Base-by-base conservation (phyloP, 768 basidiomycete species). In the Sarcodon aspratus region DNA sequence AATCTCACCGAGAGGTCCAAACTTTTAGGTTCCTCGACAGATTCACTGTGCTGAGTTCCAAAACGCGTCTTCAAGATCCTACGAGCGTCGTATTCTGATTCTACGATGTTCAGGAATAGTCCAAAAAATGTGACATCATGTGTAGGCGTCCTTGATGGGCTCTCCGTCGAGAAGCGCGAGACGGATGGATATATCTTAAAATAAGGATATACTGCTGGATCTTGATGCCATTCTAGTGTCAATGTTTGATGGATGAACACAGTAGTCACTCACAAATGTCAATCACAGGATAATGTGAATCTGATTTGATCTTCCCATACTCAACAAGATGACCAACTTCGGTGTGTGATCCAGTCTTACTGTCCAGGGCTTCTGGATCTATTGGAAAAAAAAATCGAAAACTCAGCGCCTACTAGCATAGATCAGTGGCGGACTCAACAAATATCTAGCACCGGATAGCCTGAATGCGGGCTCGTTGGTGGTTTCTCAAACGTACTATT, bases 151-250 rank as follows among this genome's bases (percentile, higher is more conserved):
- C 7, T 31, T 12, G 46, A 27, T 15, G 9, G 2, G 17, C 8
- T 32, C 21, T n/a, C 37, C 10, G 11, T 27, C 31, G 34, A 17
- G 34, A 34, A 42, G 6, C 27, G 12, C 34, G 13, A 40, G 10
- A 33, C 15, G 21, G 40, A 48, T 27, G 59, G 57, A 35, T 51
- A 59, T 6, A 57, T 49, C 44, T 63, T 55, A n/a, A 61, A 44
- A 40, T 59, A 44, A 38, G 59, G 62, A 45, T 62, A 64, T 21
- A 56, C 52, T 9, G 63, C 49, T 13, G 48, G 44, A 36, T 62
- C 61, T 62, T 48, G 11, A 45, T 7, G 5, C n/a, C 13, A 36
- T 9, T 18, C 12, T 36, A 36, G 13, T 32, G 48, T 32, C 45
- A 31, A 48, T 34, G 45, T 17, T n/a, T 11, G 6, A 36, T 18